phyloP scores from a whole-genome alignment of 495 filamentous ascomycete genomes.

The Penicillium canescens region DNA sequence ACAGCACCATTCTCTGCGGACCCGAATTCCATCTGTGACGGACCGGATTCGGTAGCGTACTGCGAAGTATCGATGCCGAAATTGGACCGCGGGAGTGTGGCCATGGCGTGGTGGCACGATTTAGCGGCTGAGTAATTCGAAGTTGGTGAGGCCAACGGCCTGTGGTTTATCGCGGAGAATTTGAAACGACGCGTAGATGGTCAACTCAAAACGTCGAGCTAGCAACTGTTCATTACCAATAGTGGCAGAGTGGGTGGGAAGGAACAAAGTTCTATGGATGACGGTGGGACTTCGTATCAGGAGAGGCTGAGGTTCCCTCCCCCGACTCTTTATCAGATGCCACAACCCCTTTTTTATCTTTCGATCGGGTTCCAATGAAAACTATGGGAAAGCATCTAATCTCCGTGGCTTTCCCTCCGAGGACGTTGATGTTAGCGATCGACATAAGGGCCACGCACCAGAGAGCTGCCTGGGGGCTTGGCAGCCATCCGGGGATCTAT shows the following conservation, averaged over 20 bases:
- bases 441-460: constrained; percentile 17
- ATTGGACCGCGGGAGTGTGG: constrained; percentile 16
- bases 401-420: background rate
- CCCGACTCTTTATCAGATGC: background rate
- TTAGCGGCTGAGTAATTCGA: constrained; percentile 12
- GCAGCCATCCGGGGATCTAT: constrained; percentile 7
- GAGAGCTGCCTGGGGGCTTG: constrained; percentile 26
- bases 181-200: background rate
- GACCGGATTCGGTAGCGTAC: constrained; percentile 27
- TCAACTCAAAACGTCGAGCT: background rate
- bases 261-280: constrained; percentile 17
- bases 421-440: constrained; percentile 10
- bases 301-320: constrained; percentile 3
- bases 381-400: background rate
- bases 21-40: constrained; percentile 27
- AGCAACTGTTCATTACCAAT: constrained; percentile 13
- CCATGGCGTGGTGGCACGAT: constrained; percentile 18
- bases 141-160: constrained; percentile 12
- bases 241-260: constrained; percentile 9
- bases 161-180: constrained; percentile 9
- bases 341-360: background rate
- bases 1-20: constrained; percentile 33
- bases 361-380: constrained; percentile 3
- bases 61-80: constrained; percentile 54
- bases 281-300: constrained; percentile 14